Base-by-base conservation (phyloP, 306 rosid species). In the Vigna angularis region DNA sequence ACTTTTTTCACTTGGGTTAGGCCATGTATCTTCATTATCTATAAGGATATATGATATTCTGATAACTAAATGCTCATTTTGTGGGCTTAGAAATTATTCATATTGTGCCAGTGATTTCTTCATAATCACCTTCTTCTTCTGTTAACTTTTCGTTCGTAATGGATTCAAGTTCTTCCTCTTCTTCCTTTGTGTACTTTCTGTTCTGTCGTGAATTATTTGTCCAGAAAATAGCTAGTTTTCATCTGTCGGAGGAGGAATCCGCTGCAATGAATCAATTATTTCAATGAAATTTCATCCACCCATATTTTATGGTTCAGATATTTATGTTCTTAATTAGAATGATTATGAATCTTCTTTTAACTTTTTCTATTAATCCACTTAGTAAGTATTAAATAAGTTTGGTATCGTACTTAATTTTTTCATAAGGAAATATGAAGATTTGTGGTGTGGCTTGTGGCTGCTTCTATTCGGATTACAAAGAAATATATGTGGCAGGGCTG, bases 11-110 rank as follows among this genome's bases (percentile, higher is more conserved):
- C 36, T 3, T 58, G 10, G 67, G 36, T 3, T 58, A 6, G 68
- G 48, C 24, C 36, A 45, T 45, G 34, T 40, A 56, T 57, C 45
- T 57, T 18, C 16, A 53, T 16, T n/a, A 20, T 59, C 55, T 70
- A 40, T 40, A 63, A 62, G 55, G 63, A 53, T 70, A 67, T 44
- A 32, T 82, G 1, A 45, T 76, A 36, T 42, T 72, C 62, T 70
- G 45, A 51, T 51, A 3, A 64, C 64, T 45, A 28, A 28, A 28
- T 77, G 45, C 16, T 13, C 44, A 20, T 66, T 42, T 42, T 40
- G 32, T 66, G 45, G 58, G 74, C 57, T 66, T 66, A 26, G 13
- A 34, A 11, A n/a, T 44, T 24, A 16, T 9, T 53, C 22, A 26
- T 42, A 66, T 17, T 28, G 49, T 67, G 57, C 8, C 59, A 16